Percentiles rank a stretch among this genome's conserved stretches.
Conservation (phyloP, 306 rosid species). For the Prunus campanulata region DNA sequence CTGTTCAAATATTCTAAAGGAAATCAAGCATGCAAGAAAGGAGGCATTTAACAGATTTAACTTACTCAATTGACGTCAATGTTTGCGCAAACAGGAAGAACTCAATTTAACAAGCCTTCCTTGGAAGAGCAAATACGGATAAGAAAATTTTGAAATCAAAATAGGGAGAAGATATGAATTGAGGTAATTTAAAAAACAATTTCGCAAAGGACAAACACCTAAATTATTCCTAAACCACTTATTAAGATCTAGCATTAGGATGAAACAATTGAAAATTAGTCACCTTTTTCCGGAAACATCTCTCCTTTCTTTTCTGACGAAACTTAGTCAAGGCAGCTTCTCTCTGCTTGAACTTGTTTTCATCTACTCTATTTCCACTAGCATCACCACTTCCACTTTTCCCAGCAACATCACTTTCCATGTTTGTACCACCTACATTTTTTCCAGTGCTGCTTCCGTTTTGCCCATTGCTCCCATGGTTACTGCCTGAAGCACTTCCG, state of each 20-base stretch:
- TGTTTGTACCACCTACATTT: constrained; percentile 52
- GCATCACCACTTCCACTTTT: constrained; percentile 66
- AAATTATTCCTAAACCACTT: not conserved
- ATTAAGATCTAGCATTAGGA: not conserved
- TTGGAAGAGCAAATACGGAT: not conserved
- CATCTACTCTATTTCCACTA: constrained; percentile 53
- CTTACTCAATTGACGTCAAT: not conserved
- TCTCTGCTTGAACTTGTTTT: constrained; percentile 55
- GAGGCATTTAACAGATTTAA: not conserved
- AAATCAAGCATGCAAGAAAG: not conserved
- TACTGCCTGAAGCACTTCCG: constrained; percentile 73
- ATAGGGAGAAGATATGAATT: no score
- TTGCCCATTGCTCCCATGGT: constrained; percentile 76
- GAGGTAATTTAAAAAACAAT: no score
- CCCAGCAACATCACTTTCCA: constrained; percentile 50
- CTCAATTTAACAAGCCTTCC: not conserved
- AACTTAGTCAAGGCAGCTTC: constrained; percentile 78
- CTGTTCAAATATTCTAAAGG: not conserved
- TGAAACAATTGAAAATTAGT: constrained; percentile 6
- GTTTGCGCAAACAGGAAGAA: not conserved
- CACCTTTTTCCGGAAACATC: constrained; percentile 80
- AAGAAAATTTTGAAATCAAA: not conserved
- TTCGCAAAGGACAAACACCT: not conserved
- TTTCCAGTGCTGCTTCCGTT: constrained; percentile 58
- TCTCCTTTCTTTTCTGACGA: constrained; percentile 72